These are phyloP conservation scores for Moricandia moricandioides DNA, from an alignment of 345 rosid genomes.

Conservation along the genomic window DNA sequence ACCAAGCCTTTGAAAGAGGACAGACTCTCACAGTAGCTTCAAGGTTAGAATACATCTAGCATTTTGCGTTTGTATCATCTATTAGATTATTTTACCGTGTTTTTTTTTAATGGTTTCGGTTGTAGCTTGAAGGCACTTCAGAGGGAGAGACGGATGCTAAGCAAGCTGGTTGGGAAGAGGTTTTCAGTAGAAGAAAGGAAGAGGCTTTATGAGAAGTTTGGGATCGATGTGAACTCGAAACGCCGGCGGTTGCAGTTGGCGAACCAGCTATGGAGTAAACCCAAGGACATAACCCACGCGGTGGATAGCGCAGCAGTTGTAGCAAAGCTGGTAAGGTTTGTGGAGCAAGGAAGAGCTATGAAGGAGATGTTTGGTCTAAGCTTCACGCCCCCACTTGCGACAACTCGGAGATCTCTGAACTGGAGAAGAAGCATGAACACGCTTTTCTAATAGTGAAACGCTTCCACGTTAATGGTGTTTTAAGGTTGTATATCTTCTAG, in stretches of 20 bases:
- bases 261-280: constrained; percentile 65
- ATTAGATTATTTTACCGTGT: not conserved
- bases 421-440: constrained; percentile 74
- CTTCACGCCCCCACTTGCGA: constrained; percentile 56
- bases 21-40: constrained; percentile 60
- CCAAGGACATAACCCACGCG: constrained; percentile 51
- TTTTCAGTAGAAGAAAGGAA: constrained; percentile 62
- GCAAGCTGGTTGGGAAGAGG: constrained; percentile 79
- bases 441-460: constrained; percentile 37
- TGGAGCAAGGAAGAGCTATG: constrained; percentile 72
- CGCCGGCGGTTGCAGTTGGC: constrained; percentile 75
- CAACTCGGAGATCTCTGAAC: constrained; percentile 52
- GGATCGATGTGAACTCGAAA: constrained; percentile 63
- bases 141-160: constrained; percentile 69
- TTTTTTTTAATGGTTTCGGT: not conserved
- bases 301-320: constrained; percentile 71
- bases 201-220: constrained; percentile 71
- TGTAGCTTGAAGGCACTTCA: constrained; percentile 66
- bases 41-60: constrained; percentile 51
- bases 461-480: constrained; percentile 2
- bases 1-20: constrained; percentile 55
- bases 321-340: constrained; percentile 77
- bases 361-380: constrained; percentile 93
- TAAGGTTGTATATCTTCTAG: constrained; percentile 13
- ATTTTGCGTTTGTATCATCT: not conserved